Conservation (phyloP, 805 yeast species). For the Ogataea trehaloabstinens region DNA sequence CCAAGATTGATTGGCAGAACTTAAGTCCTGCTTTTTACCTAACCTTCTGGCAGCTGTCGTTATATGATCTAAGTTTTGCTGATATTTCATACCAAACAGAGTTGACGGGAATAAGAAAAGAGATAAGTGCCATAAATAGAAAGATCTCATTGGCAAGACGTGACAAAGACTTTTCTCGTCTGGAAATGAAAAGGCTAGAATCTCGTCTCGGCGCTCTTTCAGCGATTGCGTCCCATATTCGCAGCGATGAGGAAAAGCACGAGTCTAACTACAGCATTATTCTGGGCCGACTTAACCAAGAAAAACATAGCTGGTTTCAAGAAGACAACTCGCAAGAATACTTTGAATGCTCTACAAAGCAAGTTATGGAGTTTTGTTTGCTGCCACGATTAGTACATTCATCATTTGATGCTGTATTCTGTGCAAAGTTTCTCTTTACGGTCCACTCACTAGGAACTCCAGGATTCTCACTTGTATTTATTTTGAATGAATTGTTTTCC, state of each 20-base stretch:
- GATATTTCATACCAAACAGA: slow-evolving; percentile 49
- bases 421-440: slow-evolving; percentile 57
- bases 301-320: slow-evolving; percentile 40
- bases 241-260: slow-evolving; percentile 46
- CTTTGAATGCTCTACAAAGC: slow-evolving; percentile 5
- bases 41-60: slow-evolving; percentile 70
- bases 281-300: slow-evolving; percentile 27
- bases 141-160: slow-evolving; percentile 32
- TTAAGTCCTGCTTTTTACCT: slow-evolving; percentile 46
- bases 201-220: slow-evolving; percentile 27
- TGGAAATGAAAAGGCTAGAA: slow-evolving; percentile 26
- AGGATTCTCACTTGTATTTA: slow-evolving; percentile 37
- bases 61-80: slow-evolving; percentile 67
- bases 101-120: slow-evolving; percentile 36
- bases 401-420: slow-evolving; percentile 75
- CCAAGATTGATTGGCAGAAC: slow-evolving; percentile 21
- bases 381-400: slow-evolving; percentile 78
- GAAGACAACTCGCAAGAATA: slow-evolving; percentile 14
- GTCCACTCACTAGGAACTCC: slow-evolving; percentile 39
- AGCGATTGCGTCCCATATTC: slow-evolving; percentile 28
- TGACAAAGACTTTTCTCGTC: slow-evolving; percentile 23
- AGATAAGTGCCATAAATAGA: slow-evolving; percentile 35
- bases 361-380: slow-evolving; percentile 59
- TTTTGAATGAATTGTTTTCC: slow-evolving; percentile 48
- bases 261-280: slow-evolving; percentile 35